These are phyloP conservation scores for Metarhizium rileyi DNA, from an alignment of 2,329 filamentous ascomycete species.

Conservation along the genomic window DNA sequence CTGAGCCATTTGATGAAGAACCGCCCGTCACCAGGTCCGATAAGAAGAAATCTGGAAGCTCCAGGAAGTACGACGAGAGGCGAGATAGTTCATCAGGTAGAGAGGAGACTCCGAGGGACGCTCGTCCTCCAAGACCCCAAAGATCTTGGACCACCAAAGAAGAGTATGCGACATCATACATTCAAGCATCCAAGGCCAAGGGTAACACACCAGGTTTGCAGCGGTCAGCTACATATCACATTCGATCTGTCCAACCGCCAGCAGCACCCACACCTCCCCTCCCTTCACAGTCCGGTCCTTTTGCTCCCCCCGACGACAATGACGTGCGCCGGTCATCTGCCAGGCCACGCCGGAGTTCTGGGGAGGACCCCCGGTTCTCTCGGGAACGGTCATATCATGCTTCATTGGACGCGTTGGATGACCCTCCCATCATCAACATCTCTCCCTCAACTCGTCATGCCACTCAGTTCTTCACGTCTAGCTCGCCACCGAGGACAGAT, in stretches of 20 bases:
- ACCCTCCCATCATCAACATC: constrained; percentile 17
- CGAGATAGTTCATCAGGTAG: constrained; percentile 24
- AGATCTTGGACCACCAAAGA: constrained; percentile 13
- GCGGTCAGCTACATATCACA: constrained; percentile 14
- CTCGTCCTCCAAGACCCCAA: constrained; percentile 15
- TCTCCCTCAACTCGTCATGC: constrained; percentile 22
- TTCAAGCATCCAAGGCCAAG: constrained; percentile 22
- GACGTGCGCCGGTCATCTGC: constrained; percentile 23
- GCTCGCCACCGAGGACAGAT: constrained; percentile 23
- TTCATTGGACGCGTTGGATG: constrained; percentile 23
- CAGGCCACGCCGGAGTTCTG: constrained; percentile 24
- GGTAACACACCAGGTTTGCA: constrained; percentile 10
- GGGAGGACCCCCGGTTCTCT: constrained; percentile 13
- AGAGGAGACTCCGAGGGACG: constrained; percentile 18
- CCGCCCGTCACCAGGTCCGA: constrained; percentile 17
- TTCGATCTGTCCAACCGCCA: constrained; percentile 18
- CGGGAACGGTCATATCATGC: constrained; percentile 22
- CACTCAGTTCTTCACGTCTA: constrained; percentile 14
- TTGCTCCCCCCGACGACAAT: constrained; percentile 21
- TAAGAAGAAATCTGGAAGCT: constrained; percentile 29
- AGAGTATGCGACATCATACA: constrained; percentile 19
- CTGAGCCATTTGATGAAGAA: constrained; percentile 26
- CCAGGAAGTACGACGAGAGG: constrained; percentile 29
- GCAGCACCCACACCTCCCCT: constrained; percentile 28
- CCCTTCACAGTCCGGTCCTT: constrained; percentile 16